These are phyloP conservation scores for Dimocarpus longan DNA, from an alignment of 345 rosid genomes.

Conservation along the genomic window DNA sequence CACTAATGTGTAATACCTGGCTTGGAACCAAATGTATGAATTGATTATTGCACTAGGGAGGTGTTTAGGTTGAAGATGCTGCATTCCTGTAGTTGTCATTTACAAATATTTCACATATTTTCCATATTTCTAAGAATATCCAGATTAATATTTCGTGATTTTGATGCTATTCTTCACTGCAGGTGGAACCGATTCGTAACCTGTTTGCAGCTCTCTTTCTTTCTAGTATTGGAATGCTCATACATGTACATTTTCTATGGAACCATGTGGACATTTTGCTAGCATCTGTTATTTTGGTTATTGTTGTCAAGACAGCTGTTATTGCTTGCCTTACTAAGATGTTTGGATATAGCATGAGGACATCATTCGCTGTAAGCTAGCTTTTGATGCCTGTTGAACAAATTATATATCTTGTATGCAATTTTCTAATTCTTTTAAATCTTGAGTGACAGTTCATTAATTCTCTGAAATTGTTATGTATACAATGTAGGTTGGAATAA, in stretches of 20 bases:
- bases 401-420: neutral
- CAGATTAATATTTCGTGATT: neutral
- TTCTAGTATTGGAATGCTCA: constrained; percentile 98
- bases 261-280: constrained; percentile 96
- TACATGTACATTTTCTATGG: constrained; percentile 97
- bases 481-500: constrained; percentile 68
- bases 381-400: constrained; percentile 20
- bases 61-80: neutral
- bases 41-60: neutral
- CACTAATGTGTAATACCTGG: neutral
- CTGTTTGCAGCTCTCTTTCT: constrained; percentile 95
- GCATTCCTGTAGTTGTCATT: neutral
- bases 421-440: neutral
- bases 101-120: neutral
- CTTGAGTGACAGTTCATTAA: neutral
- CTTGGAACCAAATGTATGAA: neutral
- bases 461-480: neutral
- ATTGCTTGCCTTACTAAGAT: constrained; percentile 67
- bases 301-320: constrained; percentile 86
- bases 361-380: constrained; percentile 84
- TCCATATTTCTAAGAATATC: neutral
- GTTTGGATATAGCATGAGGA: constrained; percentile 79
- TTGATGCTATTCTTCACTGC: constrained; percentile 23
- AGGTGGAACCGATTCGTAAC: constrained; percentile 99
- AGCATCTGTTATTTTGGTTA: constrained; percentile 90